Evolutionary conservation across 495 filamentous ascomycete genomes (phyloP).

Genomic region (Mytilinidion resinicola): DNA sequence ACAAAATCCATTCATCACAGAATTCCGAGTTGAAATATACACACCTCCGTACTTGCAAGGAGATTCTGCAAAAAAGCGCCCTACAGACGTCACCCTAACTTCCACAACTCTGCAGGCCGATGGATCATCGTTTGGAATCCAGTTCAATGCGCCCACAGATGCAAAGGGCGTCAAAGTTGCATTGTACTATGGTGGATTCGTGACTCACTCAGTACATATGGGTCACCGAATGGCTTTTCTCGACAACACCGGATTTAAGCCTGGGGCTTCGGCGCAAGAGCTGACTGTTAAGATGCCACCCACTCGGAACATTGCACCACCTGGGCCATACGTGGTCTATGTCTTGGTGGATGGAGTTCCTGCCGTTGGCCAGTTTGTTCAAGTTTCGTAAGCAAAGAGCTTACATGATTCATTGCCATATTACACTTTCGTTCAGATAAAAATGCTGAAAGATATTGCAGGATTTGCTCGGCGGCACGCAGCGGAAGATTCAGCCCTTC

Average conservation of each 20-base stretch:
- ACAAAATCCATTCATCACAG: constrained; percentile 45
- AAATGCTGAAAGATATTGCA: too few relatives aligned
- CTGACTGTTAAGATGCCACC: constrained; percentile 50
- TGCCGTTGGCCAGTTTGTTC: constrained; percentile 29
- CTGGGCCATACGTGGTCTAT: constrained; percentile 58
- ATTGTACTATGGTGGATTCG: constrained; percentile 56
- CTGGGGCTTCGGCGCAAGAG: constrained; percentile 40
- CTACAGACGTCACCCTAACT: constrained; percentile 42
- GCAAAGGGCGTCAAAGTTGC: constrained; percentile 43
- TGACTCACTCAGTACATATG: constrained; percentile 59
- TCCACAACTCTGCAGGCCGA: constrained; percentile 39
- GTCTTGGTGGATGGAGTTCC: constrained; percentile 56
- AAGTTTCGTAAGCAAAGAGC: constrained; percentile 14
- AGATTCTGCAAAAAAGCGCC: constrained; percentile 43
- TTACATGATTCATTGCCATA: too few relatives aligned
- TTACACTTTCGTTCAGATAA: too few relatives aligned
- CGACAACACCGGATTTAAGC: constrained; percentile 45
- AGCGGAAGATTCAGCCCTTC: too few relatives aligned
- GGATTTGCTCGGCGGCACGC: too few relatives aligned
- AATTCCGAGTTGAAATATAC: constrained; percentile 57
- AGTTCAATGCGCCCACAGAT: constrained; percentile 40
- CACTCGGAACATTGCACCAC: constrained; percentile 48
- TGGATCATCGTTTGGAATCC: constrained; percentile 42
- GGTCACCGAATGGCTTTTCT: constrained; percentile 54
- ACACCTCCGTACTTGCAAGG: constrained; percentile 56